Conservation (phyloP, 768 basidiomycete genomes). For the Inosperma sp. region DNA sequence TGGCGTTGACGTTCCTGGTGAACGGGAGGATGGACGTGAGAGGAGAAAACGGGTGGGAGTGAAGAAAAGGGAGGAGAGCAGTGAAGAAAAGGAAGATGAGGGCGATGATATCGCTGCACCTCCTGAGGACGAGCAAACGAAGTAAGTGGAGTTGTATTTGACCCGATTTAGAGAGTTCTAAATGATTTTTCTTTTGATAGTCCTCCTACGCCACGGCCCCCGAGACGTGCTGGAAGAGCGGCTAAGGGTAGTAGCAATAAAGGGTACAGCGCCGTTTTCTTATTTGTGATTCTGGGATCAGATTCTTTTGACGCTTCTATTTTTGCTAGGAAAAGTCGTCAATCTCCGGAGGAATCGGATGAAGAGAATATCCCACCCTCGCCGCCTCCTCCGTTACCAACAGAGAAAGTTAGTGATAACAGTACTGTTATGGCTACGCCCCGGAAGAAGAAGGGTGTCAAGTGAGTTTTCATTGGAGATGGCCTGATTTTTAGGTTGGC, state of each 20-base stretch:
- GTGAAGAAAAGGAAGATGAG: conserved; percentile 10
- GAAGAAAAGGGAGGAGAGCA: conserved; percentile 12
- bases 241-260: background rate
- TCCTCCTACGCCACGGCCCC: background rate
- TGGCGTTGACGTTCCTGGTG: conserved; percentile 37
- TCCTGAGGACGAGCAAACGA: conserved; percentile 13
- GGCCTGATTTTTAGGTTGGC: background rate
- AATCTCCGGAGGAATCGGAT: conserved; percentile 15
- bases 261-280: background rate
- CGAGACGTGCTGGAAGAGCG: too few species aligned
- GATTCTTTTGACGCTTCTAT: background rate
- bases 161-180: background rate
- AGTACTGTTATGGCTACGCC: conserved; percentile 20
- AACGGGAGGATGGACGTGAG: conserved; percentile 11
- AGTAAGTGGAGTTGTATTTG: too few species aligned
- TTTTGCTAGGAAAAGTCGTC: conserved; percentile 6
- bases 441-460: conserved; percentile 29
- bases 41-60: conserved; percentile 11
- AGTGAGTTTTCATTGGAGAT: conserved; percentile 20
- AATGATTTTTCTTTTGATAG: background rate
- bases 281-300: background rate
- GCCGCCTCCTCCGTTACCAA: too few species aligned
- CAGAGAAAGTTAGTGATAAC: too few species aligned
- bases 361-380: conserved; percentile 19
- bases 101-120: conserved; percentile 15